Base-by-base conservation (phyloP, 1,139 yeast species). In the Groenewaldozyma sp. region DNA sequence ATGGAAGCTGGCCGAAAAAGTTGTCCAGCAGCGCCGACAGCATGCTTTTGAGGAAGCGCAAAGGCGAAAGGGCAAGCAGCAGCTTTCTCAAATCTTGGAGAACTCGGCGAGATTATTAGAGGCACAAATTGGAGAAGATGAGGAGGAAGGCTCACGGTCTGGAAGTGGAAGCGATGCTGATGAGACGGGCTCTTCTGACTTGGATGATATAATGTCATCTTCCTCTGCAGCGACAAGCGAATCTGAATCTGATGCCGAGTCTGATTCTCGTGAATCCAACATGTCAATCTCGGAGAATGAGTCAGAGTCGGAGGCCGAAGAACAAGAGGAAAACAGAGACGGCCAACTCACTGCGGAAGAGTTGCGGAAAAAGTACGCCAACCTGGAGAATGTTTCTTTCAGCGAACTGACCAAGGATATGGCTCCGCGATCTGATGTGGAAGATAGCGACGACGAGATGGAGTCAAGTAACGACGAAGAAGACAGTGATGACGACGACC, bases 1-100 rank as follows among this genome's bases (percentile, higher is more conserved):
- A 56, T 93, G 99, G 99, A 66, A 70, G 21, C 71, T 88, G 41
- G 98, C 97, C 2, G 83, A 80, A 47, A 87, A 84, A 55, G 96
- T 94, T 33, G 71, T 68, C 1, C 66, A 72, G 38, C 68, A 65
- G 48, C 57, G 67, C 22, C 55, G 58, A 20, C 62, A 59, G 37
- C 59, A 53, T 34, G 52, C 47, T 24, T 47, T 53, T 20, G 67
- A 59, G 40, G 72, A 63, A 33, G 59, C 60, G 65, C 83, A 60
- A 74, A 83, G 67, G 67, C 76, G 56, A 70, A 79, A 80, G 56
- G 96, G 96, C 28, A 82, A 91, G 56, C 82, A 83, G 49, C 95
- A 88, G 56, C 69, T 91, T 46, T 79, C 87, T 46, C 82, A 84
- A 56, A 88, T 91, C 72, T 65, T 91, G 46, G 94, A 88, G 51